A percentile compares a stretch with the other conserved stretches of the same genome.
These are phyloP conservation scores for Globisporangium yorkense DNA, from an alignment of 352 stramenopile genomes.

Conservation along the genomic window DNA sequence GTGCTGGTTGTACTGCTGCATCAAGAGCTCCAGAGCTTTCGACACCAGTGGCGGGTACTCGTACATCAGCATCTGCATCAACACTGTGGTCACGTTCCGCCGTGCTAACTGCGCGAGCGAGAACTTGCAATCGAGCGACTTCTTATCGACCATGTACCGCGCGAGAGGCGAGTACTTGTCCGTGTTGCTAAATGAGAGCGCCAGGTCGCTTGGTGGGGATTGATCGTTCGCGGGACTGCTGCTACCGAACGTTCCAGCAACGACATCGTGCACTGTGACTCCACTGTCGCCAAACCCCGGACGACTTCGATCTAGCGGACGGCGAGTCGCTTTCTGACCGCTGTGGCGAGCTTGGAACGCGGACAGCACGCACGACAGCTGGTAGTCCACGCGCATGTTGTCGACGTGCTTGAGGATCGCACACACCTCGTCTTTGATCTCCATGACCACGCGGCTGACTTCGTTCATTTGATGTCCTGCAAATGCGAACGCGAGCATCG, in stretches of 20 bases:
- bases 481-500: background rate
- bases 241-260: slow-evolving; percentile 1
- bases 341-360: slow-evolving; percentile 32
- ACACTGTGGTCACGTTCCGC: slow-evolving; percentile 43
- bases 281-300: slow-evolving; percentile 5
- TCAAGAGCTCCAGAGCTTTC: slow-evolving; percentile 60
- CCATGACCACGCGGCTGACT: slow-evolving; percentile 46
- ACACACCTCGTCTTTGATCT: slow-evolving; percentile 74
- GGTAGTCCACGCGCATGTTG: slow-evolving; percentile 54
- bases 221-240: slow-evolving; percentile 17
- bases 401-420: slow-evolving; percentile 53
- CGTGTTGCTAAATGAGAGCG: slow-evolving; percentile 12
- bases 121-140: slow-evolving; percentile 52
- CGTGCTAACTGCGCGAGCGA: slow-evolving; percentile 38
- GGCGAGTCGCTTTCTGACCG: slow-evolving; percentile 2
- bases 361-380: slow-evolving; percentile 51
- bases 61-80: slow-evolving; percentile 81
- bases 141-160: slow-evolving; percentile 38
- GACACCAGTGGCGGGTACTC: slow-evolving; percentile 68
- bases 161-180: slow-evolving; percentile 45
- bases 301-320: slow-evolving; percentile 2
- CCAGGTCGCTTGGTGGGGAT: slow-evolving; percentile 11
- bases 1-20: slow-evolving; percentile 72
- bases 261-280: slow-evolving; percentile 8
- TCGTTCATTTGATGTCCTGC: slow-evolving; percentile 35